These are phyloP conservation scores for Cyberlindnera mississippiensis DNA, from an alignment of 805 yeast genomes.

Conservation along the genomic window DNA sequence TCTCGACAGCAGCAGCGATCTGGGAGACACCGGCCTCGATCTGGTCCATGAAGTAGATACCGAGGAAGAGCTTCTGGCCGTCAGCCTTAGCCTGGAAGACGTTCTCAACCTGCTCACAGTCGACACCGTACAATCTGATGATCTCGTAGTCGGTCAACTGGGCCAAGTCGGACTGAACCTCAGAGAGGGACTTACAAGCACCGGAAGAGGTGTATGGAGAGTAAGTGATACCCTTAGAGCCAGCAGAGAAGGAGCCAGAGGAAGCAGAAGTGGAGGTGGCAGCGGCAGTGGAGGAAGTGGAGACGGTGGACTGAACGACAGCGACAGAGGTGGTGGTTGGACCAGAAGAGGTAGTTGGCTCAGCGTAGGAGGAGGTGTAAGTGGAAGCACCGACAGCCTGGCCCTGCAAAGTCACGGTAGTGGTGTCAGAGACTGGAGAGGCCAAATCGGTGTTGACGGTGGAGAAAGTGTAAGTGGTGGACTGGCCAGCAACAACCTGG, in stretches of 20 bases:
- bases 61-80: constrained; percentile 69
- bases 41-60: constrained; percentile 58
- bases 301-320: constrained; percentile 25
- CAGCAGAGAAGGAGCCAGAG: constrained; percentile 33
- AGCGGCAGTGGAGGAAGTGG: constrained; percentile 29
- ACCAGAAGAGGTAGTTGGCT: constrained; percentile 12
- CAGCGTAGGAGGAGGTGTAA: constrained; percentile 13
- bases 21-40: constrained; percentile 51
- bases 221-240: constrained; percentile 71
- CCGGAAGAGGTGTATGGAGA: constrained; percentile 73
- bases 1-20: constrained; percentile 54
- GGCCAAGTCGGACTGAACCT: constrained; percentile 58
- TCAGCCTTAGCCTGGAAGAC: constrained; percentile 63
- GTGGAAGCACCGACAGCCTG: constrained; percentile 30
- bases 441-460: constrained; percentile 28
- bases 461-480: constrained; percentile 26
- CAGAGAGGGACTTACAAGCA: constrained; percentile 57
- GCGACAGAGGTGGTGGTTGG: constrained; percentile 28
- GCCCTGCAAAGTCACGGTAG: constrained; percentile 27
- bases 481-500: constrained; percentile 31
- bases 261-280: constrained; percentile 33
- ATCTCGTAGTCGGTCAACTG: constrained; percentile 47
- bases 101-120: constrained; percentile 73
- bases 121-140: constrained; percentile 83
- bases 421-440: constrained; percentile 24